Evolutionary conservation across 2,329 filamentous ascomycete genomes (phyloP), one percentile per base, ranked within the genome.

Genomic region (Colletotrichum tropicicola): DNA sequence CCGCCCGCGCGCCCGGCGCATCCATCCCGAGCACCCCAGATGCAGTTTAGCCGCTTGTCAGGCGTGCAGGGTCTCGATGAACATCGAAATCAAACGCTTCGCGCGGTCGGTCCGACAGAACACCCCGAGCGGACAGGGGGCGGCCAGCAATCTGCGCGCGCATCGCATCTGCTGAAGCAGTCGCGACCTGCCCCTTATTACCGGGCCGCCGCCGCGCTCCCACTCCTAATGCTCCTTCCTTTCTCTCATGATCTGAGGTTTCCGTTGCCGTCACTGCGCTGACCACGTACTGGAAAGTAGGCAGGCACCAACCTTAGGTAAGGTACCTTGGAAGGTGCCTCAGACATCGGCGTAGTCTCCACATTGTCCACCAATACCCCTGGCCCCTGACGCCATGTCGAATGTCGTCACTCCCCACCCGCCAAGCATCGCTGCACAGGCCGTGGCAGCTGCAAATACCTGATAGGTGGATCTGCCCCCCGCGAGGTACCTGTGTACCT

Each of bases 31-130:
- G 28, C 27, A 37, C 35, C 17, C 61, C 44, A 17, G 56, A 64
- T 54, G 17, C 28, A 43, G 61, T 41, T 60, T 60, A 64, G 61
- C 61, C n/a, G 49, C 41, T 60, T 53, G 32, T 60, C 56, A 60
- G 41, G 48, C 41, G 43, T 60, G 60, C 56, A 65, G 57, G 58
- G 56, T 61, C 27, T 54, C 32, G 57, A 65, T 30, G 61, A 65
- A 65, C 35, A 65, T 65, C 61, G 49, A 65, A 65, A 65, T 65
- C 57, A 61, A 65, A 65, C 57, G 27, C 49, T 37, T 19, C 7
- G 41, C 21, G 45, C 61, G 61, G 61, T 43, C 56, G 41, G 56
- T 21, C 61, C 56, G 56, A 65, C 55, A 47, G 41, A 53, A 53
- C 47, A 47, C 30, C 43, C 57, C 49, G 43, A 54, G 35, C 60